Evolutionary conservation across 768 basidiomycete species (phyloP).

Genomic region (Russula lepida): DNA sequence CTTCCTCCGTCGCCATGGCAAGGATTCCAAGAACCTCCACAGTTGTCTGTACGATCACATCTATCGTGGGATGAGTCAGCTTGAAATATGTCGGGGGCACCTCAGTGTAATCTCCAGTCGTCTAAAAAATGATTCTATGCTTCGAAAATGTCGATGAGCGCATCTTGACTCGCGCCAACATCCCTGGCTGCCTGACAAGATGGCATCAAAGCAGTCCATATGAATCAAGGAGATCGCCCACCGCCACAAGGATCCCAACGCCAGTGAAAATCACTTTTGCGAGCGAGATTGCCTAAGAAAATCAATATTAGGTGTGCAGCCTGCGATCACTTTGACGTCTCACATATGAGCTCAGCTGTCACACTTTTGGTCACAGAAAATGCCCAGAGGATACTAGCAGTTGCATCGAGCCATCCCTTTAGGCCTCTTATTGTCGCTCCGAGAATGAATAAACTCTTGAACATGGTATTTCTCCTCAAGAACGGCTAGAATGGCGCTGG

Average conservation of each 20-base stretch:
- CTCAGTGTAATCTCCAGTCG: background rate
- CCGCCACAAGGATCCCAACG: background rate
- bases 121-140: background rate
- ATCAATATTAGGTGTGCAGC: background rate
- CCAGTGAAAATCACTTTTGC: background rate
- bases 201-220: background rate
- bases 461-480: background rate
- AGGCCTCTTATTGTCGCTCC: too few species aligned
- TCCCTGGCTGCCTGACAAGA: background rate
- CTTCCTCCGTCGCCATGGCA: background rate
- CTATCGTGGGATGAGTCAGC: background rate
- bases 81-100: too few species aligned
- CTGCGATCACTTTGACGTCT: background rate
- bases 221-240: background rate
- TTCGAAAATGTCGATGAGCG: background rate
- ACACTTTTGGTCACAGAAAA: background rate
- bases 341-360: background rate
- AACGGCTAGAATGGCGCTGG: background rate
- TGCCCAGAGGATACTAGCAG: background rate
- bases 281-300: background rate
- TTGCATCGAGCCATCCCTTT: background rate
- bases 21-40: constrained; percentile 1
- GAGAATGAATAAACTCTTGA: background rate
- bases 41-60: background rate
- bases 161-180: background rate